Evolutionary conservation across 306 rosid genomes (phyloP).

Genomic region (Trifolium repens): DNA sequence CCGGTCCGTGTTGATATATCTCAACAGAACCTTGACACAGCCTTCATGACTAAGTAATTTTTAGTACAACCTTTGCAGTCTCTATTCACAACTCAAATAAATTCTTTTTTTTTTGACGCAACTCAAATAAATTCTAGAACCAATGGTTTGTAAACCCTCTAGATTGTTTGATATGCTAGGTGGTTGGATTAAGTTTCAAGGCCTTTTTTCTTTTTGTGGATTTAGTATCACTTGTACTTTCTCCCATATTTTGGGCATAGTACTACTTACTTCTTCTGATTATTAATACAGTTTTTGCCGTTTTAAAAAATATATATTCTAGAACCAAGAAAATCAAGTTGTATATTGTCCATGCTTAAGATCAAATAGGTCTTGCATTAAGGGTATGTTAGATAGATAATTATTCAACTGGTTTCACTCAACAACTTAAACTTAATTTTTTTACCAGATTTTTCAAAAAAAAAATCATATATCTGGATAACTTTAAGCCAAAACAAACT

Average conservation of each 20-base stretch:
- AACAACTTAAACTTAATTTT: constrained; percentile 1
- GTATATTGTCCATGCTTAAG: constrained; percentile 9
- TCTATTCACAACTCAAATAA: constrained; percentile 22
- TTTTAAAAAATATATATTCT: background rate
- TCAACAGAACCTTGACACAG: constrained; percentile 2
- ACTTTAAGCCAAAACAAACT: constrained; percentile 10
- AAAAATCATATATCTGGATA: constrained; percentile 6
- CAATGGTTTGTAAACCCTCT: too few species aligned
- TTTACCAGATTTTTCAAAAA: constrained; percentile 1
- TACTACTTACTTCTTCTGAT: too few species aligned
- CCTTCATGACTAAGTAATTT: constrained; percentile 12
- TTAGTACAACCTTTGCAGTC: background rate
- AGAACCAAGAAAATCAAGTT: background rate
- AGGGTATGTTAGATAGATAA: constrained; percentile 18
- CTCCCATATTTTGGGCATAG: too few species aligned
- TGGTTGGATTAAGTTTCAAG: too few species aligned
- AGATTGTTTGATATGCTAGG: too few species aligned
- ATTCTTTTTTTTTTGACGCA: too few species aligned
- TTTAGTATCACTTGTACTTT: too few species aligned
- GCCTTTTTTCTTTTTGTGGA: too few species aligned
- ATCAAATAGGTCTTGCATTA: constrained; percentile 17
- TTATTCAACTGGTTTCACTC: constrained; percentile 9
- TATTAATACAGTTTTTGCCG: too few species aligned
- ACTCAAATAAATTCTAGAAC: constrained; percentile 14
- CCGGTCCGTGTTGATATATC: too few species aligned